Conservation (phyloP, 2,329 filamentous ascomycete species). For the Paraphaeosphaeria sporulosa region DNA sequence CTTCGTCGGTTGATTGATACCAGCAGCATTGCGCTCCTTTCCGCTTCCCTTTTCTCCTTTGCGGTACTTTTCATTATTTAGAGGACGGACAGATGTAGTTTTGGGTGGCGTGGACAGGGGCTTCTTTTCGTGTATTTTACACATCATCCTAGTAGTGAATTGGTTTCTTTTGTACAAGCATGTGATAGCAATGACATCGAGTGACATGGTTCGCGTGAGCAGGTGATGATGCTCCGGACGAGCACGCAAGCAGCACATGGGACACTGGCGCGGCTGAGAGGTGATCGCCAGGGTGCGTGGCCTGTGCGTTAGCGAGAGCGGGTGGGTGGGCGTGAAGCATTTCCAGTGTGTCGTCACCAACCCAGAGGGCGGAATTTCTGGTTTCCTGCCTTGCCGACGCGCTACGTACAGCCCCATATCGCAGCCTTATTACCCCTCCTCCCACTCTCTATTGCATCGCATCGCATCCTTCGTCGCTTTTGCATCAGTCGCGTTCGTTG, state of each 20-base stretch:
- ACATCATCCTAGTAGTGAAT: conserved; percentile 49
- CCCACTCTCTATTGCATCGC: not conserved
- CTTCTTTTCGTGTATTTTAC: conserved; percentile 53
- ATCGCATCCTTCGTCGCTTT: not conserved
- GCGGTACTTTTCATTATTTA: conserved; percentile 46
- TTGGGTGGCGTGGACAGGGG: conserved; percentile 37
- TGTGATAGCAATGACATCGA: not conserved
- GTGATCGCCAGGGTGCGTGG: conserved; percentile 39
- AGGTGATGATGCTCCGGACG: conserved; percentile 19
- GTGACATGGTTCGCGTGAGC: conserved; percentile 9
- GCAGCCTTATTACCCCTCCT: conserved; percentile 17
- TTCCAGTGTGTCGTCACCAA: conserved; percentile 39
- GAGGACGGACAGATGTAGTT: conserved; percentile 45
- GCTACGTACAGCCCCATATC: conserved; percentile 29
- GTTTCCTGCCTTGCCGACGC: conserved; percentile 35
- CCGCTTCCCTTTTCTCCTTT: conserved; percentile 41
- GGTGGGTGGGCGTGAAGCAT: conserved; percentile 30
- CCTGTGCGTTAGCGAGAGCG: conserved; percentile 27
- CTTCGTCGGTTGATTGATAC: conserved; percentile 54
- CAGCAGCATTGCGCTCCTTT: conserved; percentile 54
- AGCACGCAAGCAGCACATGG: conserved; percentile 7
- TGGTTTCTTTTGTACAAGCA: conserved; percentile 45
- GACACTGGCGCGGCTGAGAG: conserved; percentile 25
- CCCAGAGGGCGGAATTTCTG: conserved; percentile 39
- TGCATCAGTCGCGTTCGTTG: not conserved